These are phyloP conservation scores for Penicillium waksmanii DNA, from an alignment of 495 filamentous ascomycete species.

Conservation along the genomic window DNA sequence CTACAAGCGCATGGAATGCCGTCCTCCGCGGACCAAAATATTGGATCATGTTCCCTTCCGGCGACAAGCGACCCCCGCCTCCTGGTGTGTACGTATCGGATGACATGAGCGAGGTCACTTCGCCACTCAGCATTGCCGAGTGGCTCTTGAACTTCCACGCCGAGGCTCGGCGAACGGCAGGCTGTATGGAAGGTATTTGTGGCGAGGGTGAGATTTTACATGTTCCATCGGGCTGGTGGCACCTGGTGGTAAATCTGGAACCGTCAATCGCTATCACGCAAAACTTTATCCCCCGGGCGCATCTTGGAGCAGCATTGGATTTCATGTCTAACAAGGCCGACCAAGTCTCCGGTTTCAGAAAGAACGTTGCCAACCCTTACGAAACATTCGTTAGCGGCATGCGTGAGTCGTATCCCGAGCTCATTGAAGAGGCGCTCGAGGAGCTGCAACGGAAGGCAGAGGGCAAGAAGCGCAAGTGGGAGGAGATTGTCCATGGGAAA, in stretches of 20 bases:
- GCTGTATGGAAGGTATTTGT: conserved; percentile 88
- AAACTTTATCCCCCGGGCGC: conserved; percentile 86
- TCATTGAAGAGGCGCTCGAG: conserved; percentile 64
- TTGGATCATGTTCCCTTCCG: conserved; percentile 93
- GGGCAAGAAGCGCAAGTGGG: conserved; percentile 84
- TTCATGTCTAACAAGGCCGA: conserved; percentile 83
- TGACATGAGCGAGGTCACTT: conserved; percentile 93
- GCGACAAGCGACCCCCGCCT: conserved; percentile 62
- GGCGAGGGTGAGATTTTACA: conserved; percentile 86
- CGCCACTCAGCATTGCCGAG: conserved; percentile 92
- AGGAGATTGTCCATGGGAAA: conserved; percentile 63
- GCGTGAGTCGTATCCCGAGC: conserved; percentile 60
- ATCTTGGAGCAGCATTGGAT: conserved; percentile 72
- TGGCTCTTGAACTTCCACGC: conserved; percentile 91
- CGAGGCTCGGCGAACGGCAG: conserved; percentile 76
- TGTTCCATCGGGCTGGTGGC: conserved; percentile 95
- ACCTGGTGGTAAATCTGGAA: conserved; percentile 89
- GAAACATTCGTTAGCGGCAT: conserved; percentile 74
- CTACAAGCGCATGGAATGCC: conserved; percentile 91
- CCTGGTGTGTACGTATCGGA: conserved; percentile 91
- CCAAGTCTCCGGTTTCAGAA: conserved; percentile 84
- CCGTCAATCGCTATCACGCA: conserved; percentile 88
- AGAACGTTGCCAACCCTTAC: conserved; percentile 73
- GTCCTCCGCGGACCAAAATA: conserved; percentile 92
- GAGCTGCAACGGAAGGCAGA: conserved; percentile 65